Evolutionary conservation across 2,329 filamentous ascomycete genomes (phyloP), one percentile per base, ranked within the genome.

Genomic region (Geoglossum cookeanum): DNA sequence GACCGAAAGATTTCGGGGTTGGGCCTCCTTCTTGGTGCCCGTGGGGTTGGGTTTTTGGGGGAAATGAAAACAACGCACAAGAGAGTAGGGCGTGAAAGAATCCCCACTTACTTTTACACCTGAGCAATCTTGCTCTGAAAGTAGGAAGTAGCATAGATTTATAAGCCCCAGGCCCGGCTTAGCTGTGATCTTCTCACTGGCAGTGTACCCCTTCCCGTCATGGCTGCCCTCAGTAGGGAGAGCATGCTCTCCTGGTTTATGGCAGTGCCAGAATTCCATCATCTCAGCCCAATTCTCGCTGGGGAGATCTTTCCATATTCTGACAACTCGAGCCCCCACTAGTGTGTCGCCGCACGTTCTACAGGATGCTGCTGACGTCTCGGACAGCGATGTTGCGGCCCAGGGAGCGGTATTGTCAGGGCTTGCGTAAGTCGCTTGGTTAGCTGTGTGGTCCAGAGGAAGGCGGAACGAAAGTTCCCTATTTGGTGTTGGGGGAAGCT

Each of bases 181-280:
- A 1, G 88, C 84, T 17, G 77, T 71, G 57, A 96, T 83, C 60
- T 76, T 78, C 63, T 83, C 89, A 49, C 82, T 83, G 33, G 89
- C 87, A n/a, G 87, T 86, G 66, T 95, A 96, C 0, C 87, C 90
- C 64, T 87, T 85, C 33, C 74, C 66, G 9, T 60, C 56, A 8
- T 63, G 59, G 33, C 63, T 54, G 30, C 62, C 57, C 17, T 64
- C 57, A 30, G 74, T 63, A 47, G 73, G 69, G 17, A 68, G 68
- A 60, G 80, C 74, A 57, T 81, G 74, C 60, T 82, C 76, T 44
- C 74, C 69, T 1, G 94, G 92, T 69, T 97, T 97, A 69, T 98
- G 92, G 65, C 92, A 98, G 69, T 98, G 94, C 92, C 92, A 98
- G 63, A 98, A 94, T 68, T 98, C 94, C 92, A 98, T 98, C 90